Percentiles rank a stretch among this genome's conserved stretches.
Conservation (phyloP, 1,284 basidiomycete species). For the Grifola frondosa region DNA sequence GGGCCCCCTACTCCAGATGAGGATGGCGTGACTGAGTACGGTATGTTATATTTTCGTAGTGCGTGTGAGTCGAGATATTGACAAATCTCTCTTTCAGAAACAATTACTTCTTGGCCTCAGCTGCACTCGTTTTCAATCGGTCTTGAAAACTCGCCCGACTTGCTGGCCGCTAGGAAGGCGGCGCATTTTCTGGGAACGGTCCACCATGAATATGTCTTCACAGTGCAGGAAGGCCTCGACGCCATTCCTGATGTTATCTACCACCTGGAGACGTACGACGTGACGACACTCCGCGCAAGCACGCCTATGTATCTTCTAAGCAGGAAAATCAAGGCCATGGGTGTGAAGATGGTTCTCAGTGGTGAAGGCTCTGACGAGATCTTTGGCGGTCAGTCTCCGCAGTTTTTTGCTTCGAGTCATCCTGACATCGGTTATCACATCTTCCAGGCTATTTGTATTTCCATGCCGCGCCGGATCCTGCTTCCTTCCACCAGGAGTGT, state of each 20-base stretch:
- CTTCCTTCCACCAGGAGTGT: slow-evolving; percentile 94
- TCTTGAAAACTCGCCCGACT: slow-evolving; percentile 92
- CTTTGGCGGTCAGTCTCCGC: slow-evolving; percentile 77
- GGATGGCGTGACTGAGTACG: slow-evolving; percentile 48
- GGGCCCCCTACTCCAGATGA: slow-evolving; percentile 56
- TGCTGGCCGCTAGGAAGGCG: slow-evolving; percentile 91
- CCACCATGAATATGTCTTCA: slow-evolving; percentile 99
- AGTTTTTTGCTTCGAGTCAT: slow-evolving; percentile 6
- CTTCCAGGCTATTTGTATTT: slow-evolving; percentile 93
- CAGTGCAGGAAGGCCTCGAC: slow-evolving; percentile 97
- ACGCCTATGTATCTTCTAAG: slow-evolving; percentile 98
- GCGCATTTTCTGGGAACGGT: slow-evolving; percentile 93
- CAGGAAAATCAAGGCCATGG: slow-evolving; percentile 99
- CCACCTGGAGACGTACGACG: slow-evolving; percentile 99
- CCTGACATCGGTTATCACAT: slow-evolving; percentile 2
- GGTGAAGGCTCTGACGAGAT: slow-evolving; percentile 99
- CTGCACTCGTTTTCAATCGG: slow-evolving; percentile 99
- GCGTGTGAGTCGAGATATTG: not conserved
- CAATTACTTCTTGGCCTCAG: slow-evolving; percentile 91
- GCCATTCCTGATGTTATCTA: slow-evolving; percentile 98
- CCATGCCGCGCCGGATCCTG: slow-evolving; percentile 92
- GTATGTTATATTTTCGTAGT: slow-evolving; percentile 35
- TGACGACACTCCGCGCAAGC: slow-evolving; percentile 96
- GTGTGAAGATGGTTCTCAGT: slow-evolving; percentile 99
- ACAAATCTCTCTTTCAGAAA: slow-evolving; percentile 42